These are phyloP conservation scores for Exsudoporus floridanus DNA, from an alignment of 1,284 basidiomycete species.

Conservation along the genomic window DNA sequence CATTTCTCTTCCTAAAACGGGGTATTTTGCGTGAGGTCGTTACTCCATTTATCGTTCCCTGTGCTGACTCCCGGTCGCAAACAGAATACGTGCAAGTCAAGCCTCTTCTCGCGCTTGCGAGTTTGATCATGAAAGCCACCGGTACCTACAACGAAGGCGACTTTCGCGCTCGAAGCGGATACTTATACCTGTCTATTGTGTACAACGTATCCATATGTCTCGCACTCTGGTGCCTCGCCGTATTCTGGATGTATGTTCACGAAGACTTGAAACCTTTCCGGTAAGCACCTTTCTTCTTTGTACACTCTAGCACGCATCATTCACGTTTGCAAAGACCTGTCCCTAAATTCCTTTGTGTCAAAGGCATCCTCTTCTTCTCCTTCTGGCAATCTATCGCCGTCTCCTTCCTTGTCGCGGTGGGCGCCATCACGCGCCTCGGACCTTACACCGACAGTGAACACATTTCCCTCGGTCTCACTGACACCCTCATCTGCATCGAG, in stretches of 20 bases:
- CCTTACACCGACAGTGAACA: constrained; percentile 89
- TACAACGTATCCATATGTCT: constrained; percentile 75
- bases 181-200: constrained; percentile 86
- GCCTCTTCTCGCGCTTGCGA: constrained; percentile 83
- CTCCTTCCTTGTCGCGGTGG: constrained; percentile 84
- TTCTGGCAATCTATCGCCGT: constrained; percentile 95
- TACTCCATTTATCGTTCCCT: background rate
- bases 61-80: constrained; percentile 7
- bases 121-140: constrained; percentile 81
- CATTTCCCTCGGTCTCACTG: constrained; percentile 87
- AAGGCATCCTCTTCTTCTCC: constrained; percentile 96
- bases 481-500: constrained; percentile 91
- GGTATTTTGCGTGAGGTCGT: constrained; percentile 83
- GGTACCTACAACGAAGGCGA: constrained; percentile 92
- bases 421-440: constrained; percentile 75
- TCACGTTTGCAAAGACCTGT: constrained; percentile 51
- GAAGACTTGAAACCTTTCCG: constrained; percentile 86
- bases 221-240: constrained; percentile 84
- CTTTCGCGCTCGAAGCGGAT: constrained; percentile 82
- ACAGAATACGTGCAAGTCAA: constrained; percentile 97
- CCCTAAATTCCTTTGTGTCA: constrained; percentile 97
- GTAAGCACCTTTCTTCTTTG: constrained; percentile 40
- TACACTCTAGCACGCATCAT: background rate
- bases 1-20: constrained; percentile 90
- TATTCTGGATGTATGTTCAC: constrained; percentile 92